phyloP scores from a whole-genome alignment of 139 green algal species.

The Chlorella vulgaris region DNA sequence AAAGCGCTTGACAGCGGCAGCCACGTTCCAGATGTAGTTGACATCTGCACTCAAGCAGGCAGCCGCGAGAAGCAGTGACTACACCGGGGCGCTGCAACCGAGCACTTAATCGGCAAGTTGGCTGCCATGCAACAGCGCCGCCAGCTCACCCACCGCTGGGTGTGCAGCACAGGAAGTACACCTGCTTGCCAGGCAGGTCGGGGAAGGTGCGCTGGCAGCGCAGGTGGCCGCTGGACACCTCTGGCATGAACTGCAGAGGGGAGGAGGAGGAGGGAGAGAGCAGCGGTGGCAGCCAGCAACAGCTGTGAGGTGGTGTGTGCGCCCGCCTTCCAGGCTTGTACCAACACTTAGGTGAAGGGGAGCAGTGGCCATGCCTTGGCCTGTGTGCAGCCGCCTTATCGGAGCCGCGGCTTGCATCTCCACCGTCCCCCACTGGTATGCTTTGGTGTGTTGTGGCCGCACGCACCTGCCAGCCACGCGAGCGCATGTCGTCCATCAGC shows the following conservation, averaged over 20 bases:
- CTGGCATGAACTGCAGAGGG: background rate
- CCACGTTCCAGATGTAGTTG: background rate
- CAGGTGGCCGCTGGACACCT: background rate
- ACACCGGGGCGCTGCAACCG: too few species aligned
- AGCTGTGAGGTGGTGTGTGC: background rate
- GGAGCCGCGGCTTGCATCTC: too few species aligned
- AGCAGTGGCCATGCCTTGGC: background rate
- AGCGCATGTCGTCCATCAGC: conserved; percentile 18
- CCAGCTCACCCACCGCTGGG: conserved; percentile 25
- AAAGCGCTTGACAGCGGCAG: conserved; percentile 11
- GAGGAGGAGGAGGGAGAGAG: background rate
- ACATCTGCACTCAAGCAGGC: background rate
- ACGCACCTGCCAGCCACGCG: conserved; percentile 18
- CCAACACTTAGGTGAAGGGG: too few species aligned
- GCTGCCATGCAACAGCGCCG: too few species aligned
- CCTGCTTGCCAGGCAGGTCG: conserved; percentile 25
- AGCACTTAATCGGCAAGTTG: too few species aligned
- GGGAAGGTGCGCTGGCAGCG: conserved; percentile 14
- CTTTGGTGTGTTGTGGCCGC: too few species aligned
- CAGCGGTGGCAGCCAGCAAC: background rate
- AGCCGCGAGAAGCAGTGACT: background rate
- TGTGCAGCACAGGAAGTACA: conserved; percentile 31
- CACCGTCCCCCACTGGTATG: too few species aligned
- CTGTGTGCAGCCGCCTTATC: too few species aligned
- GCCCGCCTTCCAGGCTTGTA: too few species aligned